Conservation (phyloP, 1,284 basidiomycete genomes). For the Apiotrichum porosum region DNA sequence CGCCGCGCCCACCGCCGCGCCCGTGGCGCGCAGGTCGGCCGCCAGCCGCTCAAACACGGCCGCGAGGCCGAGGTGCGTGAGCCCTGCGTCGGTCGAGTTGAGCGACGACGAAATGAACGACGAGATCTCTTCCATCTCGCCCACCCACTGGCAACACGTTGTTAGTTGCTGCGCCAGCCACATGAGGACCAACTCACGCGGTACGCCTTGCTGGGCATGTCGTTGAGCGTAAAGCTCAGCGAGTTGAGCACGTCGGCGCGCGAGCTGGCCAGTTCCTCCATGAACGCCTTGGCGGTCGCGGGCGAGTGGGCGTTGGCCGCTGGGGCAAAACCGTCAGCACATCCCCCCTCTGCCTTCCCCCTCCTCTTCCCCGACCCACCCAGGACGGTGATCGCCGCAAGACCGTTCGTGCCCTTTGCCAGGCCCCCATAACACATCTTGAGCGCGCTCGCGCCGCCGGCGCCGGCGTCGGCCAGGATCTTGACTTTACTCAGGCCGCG, state of each 20-base stretch:
- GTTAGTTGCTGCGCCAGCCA: conserved; percentile 3
- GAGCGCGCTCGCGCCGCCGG: conserved; percentile 19
- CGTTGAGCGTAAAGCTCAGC: conserved; percentile 6
- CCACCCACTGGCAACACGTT: conserved; percentile 6
- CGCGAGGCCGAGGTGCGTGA: conserved; percentile 13
- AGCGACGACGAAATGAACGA: conserved; percentile 16
- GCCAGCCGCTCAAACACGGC: conserved; percentile 18
- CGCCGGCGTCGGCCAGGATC: conserved; percentile 12
- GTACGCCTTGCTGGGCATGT: conserved; percentile 19
- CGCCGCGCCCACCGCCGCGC: not conserved
- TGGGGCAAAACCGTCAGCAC: not conserved
- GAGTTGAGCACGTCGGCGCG: conserved; percentile 2
- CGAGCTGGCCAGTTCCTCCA: conserved; percentile 9
- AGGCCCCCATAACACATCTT: conserved; percentile 25
- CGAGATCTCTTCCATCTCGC: conserved; percentile 24
- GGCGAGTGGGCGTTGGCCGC: conserved; percentile 21
- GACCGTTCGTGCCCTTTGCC: conserved; percentile 15
- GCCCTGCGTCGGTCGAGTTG: not conserved
- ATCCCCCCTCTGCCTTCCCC: too few species aligned
- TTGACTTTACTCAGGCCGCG: not conserved
- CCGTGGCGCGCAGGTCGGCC: conserved; percentile 8
- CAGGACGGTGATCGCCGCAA: conserved; percentile 12
- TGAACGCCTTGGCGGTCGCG: conserved; percentile 15
- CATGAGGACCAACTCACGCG: too few species aligned
- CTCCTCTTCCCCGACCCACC: conserved; percentile 3